Percentiles rank a stretch among this genome's conserved stretches.
Conservation (phyloP, 2,329 filamentous ascomycete genomes). For the Exophiala sideris region DNA sequence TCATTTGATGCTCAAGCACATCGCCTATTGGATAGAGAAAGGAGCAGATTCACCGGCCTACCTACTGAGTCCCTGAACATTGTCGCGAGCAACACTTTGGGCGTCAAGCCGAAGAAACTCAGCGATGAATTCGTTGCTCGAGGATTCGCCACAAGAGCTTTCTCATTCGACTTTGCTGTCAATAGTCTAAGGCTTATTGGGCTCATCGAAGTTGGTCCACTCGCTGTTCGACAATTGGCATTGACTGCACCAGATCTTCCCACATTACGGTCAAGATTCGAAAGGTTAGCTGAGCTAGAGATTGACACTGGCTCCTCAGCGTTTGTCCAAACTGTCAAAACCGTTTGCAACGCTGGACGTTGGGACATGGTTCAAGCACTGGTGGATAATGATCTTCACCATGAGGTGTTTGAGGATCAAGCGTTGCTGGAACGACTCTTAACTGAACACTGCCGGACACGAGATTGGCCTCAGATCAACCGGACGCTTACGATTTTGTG, state of each 20-base stretch:
- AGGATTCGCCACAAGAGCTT: constrained; percentile 74
- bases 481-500: constrained; percentile 55
- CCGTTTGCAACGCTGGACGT: constrained; percentile 60
- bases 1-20: constrained; percentile 21
- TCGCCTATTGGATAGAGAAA: constrained; percentile 14
- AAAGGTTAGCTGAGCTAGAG: constrained; percentile 57
- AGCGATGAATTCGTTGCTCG: constrained; percentile 72
- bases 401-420: constrained; percentile 58
- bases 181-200: constrained; percentile 68
- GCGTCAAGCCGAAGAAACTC: constrained; percentile 44
- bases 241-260: constrained; percentile 58
- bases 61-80: constrained; percentile 30
- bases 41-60: constrained; percentile 20
- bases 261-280: constrained; percentile 58
- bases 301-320: constrained; percentile 61
- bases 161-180: constrained; percentile 70
- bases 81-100: constrained; percentile 18
- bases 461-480: constrained; percentile 52
- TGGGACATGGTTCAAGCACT: constrained; percentile 51
- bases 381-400: constrained; percentile 61
- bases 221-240: constrained; percentile 74
- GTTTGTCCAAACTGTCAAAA: constrained; percentile 64
- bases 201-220: constrained; percentile 67
- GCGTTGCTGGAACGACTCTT: constrained; percentile 55
- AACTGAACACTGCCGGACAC: constrained; percentile 47